These are phyloP conservation scores for Hymenoscyphus infarciens DNA, from an alignment of 2,329 filamentous ascomycete genomes.

Conservation along the genomic window DNA sequence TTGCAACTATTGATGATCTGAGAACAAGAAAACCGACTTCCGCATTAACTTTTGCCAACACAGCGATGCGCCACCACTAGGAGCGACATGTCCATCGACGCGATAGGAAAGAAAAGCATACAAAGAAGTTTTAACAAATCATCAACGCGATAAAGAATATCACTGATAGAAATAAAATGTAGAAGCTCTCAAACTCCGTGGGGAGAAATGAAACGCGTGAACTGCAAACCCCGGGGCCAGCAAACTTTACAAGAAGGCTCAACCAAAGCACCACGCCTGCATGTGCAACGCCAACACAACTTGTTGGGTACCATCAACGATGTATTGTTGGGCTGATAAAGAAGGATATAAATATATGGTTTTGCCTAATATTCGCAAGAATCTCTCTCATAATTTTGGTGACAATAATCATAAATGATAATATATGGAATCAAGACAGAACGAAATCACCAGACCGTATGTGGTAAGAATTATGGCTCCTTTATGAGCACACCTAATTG, in stretches of 20 bases:
- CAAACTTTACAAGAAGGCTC: not conserved
- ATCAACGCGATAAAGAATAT: not conserved
- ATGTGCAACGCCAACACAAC: conserved; percentile 3
- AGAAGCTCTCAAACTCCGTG: not conserved
- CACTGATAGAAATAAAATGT: not conserved
- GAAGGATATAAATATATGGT: not conserved
- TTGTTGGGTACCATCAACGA: not conserved
- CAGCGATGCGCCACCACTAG: not conserved
- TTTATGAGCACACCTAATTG: not conserved
- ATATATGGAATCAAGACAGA: not conserved
- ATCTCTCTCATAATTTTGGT: not conserved
- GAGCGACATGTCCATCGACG: not conserved
- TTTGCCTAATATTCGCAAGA: not conserved
- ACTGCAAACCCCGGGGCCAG: not conserved
- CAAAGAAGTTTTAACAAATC: not conserved
- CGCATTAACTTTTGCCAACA: not conserved
- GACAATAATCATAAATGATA: not conserved
- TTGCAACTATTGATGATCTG: conserved; percentile 8
- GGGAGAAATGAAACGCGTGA: not conserved
- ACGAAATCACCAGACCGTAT: not conserved
- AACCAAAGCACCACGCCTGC: conserved; percentile 1
- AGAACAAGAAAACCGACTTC: not conserved
- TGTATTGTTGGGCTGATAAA: not conserved
- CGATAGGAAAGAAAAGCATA: not conserved
- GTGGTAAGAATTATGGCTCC: not conserved